Evolutionary conservation across 768 basidiomycete species (phyloP).

Genomic region (Rhodotorula sphaerocarpa): DNA sequence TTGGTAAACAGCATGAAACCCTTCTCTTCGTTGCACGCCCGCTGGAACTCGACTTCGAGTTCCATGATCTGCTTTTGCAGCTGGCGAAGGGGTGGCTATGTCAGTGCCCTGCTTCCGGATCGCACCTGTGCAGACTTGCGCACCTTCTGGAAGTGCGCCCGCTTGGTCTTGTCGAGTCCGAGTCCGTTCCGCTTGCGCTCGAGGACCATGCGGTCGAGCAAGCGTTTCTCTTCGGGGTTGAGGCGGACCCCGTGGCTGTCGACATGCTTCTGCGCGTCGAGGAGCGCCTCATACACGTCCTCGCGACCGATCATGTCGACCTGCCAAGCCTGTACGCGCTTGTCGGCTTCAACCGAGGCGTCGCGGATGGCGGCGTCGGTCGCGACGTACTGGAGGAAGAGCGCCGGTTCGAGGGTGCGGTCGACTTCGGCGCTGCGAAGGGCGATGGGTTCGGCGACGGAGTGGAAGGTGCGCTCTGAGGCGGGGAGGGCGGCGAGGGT

Average conservation of each 20-base stretch:
- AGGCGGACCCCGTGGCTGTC: constrained; percentile 50
- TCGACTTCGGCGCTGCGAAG: constrained; percentile 16
- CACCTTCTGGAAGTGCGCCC: constrained; percentile 50
- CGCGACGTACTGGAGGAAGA: constrained; percentile 77
- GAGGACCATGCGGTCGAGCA: constrained; percentile 73
- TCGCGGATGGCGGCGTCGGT: constrained; percentile 67
- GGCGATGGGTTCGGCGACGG: constrained; percentile 29
- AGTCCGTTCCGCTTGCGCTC: constrained; percentile 75
- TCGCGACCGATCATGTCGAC: constrained; percentile 50
- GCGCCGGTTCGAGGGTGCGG: constrained; percentile 41
- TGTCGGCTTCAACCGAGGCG: constrained; percentile 66
- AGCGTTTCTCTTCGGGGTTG: constrained; percentile 58
- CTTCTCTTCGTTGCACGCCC: constrained; percentile 84
- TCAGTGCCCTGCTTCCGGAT: neutral
- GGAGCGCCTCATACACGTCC: constrained; percentile 64
- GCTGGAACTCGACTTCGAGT: constrained; percentile 70
- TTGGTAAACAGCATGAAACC: constrained; percentile 45
- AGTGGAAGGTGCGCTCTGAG: constrained; percentile 35
- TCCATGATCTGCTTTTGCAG: constrained; percentile 71
- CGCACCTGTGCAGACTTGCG: neutral
- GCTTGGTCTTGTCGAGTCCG: constrained; percentile 58
- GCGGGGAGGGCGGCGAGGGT: constrained; percentile 23
- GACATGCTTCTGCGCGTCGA: constrained; percentile 63
- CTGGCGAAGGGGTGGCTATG: neutral
- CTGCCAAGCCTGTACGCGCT: constrained; percentile 51